Evolutionary conservation across 495 filamentous ascomycete genomes (phyloP).

Genomic region (Trichoderma reesei): DNA sequence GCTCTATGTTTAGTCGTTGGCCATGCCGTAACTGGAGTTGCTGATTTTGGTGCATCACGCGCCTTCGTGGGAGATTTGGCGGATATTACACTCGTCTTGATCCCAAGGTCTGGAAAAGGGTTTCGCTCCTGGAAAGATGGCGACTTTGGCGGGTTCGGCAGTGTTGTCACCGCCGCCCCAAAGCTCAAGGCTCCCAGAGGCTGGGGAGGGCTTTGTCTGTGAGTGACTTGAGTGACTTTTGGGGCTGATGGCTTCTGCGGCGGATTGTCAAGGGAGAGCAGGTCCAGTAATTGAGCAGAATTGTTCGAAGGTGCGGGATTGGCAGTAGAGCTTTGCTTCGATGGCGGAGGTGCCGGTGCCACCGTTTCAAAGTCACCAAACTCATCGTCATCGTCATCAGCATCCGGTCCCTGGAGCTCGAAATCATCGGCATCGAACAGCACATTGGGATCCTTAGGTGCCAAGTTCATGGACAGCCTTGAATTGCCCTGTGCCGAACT

Average conservation of each 20-base stretch:
- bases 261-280: constrained; percentile 14
- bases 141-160: constrained; percentile 38
- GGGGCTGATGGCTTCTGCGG: not conserved
- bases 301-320: not conserved
- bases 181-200: constrained; percentile 19
- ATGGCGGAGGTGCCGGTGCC: constrained; percentile 11
- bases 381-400: constrained; percentile 25
- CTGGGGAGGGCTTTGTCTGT: constrained; percentile 14
- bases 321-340: constrained; percentile 6
- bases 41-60: constrained; percentile 21
- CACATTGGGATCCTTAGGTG: constrained; percentile 29
- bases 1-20: constrained; percentile 21
- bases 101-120: constrained; percentile 33
- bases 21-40: constrained; percentile 39
- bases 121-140: constrained; percentile 42
- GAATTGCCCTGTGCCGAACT: not conserved
- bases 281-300: constrained; percentile 12
- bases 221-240: not conserved
- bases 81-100: constrained; percentile 28
- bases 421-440: constrained; percentile 43
- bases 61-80: constrained; percentile 13
- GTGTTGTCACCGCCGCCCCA: not conserved
- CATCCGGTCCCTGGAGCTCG: constrained; percentile 20
- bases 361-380: constrained; percentile 42
- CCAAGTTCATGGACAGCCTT: not conserved